Percentiles rank a stretch among this genome's conserved stretches.
Conservation (phyloP, 2,329 filamentous ascomycete species). For the Clonostachys byssicola region DNA sequence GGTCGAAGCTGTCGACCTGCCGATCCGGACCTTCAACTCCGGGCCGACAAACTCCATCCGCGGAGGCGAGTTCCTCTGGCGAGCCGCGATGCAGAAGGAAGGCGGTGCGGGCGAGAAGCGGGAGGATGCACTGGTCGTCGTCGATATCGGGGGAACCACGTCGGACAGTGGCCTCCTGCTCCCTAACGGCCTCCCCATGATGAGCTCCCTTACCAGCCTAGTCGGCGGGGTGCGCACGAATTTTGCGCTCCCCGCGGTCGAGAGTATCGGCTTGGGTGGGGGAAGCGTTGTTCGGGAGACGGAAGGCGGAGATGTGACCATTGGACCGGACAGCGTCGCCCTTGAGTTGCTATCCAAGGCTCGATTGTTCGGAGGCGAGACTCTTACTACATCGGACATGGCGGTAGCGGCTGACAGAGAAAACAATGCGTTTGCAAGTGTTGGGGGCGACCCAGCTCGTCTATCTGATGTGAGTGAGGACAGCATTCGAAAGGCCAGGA, state of each 20-base stretch:
- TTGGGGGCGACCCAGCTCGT: slow-evolving; percentile 21
- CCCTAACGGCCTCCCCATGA: slow-evolving; percentile 58
- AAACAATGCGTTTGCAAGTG: slow-evolving; percentile 11
- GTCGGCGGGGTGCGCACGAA: slow-evolving; percentile 61
- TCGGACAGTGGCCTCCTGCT: slow-evolving; percentile 59
- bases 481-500: slow-evolving; percentile 29
- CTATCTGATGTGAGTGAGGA: slow-evolving; percentile 32
- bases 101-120: background rate
- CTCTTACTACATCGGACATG: slow-evolving; percentile 56
- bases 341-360: slow-evolving; percentile 50
- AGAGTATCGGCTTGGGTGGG: slow-evolving; percentile 55
- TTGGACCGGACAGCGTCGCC: slow-evolving; percentile 60
- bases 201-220: slow-evolving; percentile 58
- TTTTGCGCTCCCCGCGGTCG: slow-evolving; percentile 51
- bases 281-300: slow-evolving; percentile 44
- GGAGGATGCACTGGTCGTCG: slow-evolving; percentile 40
- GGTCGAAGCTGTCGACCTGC: slow-evolving; percentile 11
- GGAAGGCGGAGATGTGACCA: slow-evolving; percentile 27
- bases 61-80: slow-evolving; percentile 11
- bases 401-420: slow-evolving; percentile 3
- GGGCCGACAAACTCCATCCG: slow-evolving; percentile 15
- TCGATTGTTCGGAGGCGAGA: slow-evolving; percentile 50
- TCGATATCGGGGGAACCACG: slow-evolving; percentile 65
- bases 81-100: background rate
- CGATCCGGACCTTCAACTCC: slow-evolving; percentile 13